Conservation (phyloP, 176 grass and related monocot species). For the Cenchrus americanus region DNA sequence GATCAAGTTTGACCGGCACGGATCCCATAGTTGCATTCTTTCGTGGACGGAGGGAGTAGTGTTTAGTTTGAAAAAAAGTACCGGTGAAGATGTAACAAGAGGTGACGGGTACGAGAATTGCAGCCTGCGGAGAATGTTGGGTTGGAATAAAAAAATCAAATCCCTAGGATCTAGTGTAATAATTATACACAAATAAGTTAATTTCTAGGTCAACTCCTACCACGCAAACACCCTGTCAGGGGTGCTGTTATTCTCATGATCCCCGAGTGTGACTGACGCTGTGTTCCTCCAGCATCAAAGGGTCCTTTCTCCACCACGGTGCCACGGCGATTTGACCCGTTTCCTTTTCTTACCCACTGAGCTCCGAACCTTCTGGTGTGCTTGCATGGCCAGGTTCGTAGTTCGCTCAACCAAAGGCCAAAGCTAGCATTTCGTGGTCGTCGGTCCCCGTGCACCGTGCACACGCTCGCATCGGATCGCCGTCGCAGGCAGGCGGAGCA, state of each 20-base stretch:
- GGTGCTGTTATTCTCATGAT: background rate
- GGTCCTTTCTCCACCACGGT: background rate
- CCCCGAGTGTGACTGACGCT: background rate
- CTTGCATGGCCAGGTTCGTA: background rate
- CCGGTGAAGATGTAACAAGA: too few relatives aligned
- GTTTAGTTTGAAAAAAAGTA: too few relatives aligned
- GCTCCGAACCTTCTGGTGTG: background rate
- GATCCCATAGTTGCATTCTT: too few relatives aligned
- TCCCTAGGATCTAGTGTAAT: too few relatives aligned
- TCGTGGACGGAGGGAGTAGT: too few relatives aligned
- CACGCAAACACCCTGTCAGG: background rate
- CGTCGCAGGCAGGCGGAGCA: background rate
- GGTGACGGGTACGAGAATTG: too few relatives aligned
- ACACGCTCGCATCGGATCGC: background rate
- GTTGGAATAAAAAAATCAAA: too few relatives aligned
- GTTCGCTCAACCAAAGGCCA: background rate
- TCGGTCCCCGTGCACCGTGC: background rate
- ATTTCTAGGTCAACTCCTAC: too few relatives aligned
- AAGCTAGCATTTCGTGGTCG: background rate
- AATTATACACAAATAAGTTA: too few relatives aligned
- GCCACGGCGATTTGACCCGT: background rate
- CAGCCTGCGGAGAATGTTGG: too few relatives aligned
- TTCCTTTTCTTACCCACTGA: background rate
- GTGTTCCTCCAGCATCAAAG: background rate
- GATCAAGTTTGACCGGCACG: too few relatives aligned